phyloP scores from a whole-genome alignment of 1,139 yeast genomes.

The Debaryomyces robertsiae region DNA sequence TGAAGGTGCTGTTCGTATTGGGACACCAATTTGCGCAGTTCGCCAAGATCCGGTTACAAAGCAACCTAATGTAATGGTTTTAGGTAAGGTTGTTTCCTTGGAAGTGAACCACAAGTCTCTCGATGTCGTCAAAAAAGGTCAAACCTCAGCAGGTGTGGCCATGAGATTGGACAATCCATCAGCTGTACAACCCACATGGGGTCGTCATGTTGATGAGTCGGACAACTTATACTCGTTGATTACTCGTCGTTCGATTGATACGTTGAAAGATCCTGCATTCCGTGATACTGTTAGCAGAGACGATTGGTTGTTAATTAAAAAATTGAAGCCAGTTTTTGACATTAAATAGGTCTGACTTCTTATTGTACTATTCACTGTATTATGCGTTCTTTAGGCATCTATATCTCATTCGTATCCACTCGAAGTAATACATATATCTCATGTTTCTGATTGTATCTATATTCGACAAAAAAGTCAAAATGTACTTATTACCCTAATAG shows the following conservation, averaged over 20 bases:
- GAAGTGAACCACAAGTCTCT: conserved; percentile 92
- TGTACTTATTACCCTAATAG: conserved; percentile 15
- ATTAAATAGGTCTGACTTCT: conserved; percentile 46
- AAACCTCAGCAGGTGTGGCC: conserved; percentile 97
- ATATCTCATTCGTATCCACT: too few relatives aligned
- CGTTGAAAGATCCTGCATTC: conserved; percentile 98
- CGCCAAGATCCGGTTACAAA: conserved; percentile 85
- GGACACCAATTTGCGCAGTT: conserved; percentile 96
- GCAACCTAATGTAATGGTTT: conserved; percentile 66
- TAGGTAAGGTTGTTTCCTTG: conserved; percentile 85
- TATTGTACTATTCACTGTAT: conserved; percentile 2
- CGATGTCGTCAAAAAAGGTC: conserved; percentile 86
- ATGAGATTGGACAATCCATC: conserved; percentile 95
- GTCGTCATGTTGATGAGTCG: conserved; percentile 95
- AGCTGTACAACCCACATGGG: conserved; percentile 95
- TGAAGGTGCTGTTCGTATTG: conserved; percentile 86
- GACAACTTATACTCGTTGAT: conserved; percentile 88
- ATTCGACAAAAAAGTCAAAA: background rate
- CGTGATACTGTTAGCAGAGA: conserved; percentile 91
- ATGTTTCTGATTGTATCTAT: too few relatives aligned
- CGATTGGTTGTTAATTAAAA: conserved; percentile 91
- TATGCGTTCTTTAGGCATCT: background rate
- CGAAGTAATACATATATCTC: conserved; percentile 3
- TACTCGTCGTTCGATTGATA: conserved; percentile 87
- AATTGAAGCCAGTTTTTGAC: conserved; percentile 84